phyloP scores from a whole-genome alignment of 805 yeast species.

The Metschnikowia bowlesiae region DNA sequence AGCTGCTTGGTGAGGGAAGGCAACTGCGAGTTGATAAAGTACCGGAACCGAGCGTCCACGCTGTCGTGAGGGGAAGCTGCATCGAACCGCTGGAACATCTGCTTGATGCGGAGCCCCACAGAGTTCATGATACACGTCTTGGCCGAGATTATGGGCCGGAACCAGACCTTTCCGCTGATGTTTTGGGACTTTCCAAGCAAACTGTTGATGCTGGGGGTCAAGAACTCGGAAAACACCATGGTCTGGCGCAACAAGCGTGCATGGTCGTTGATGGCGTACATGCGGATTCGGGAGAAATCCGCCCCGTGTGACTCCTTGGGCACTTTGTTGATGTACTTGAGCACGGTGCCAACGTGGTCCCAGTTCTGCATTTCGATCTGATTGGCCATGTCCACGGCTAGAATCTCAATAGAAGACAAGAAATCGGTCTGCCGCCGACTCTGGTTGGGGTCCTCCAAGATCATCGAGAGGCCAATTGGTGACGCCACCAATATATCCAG shows the following conservation, averaged over 20 bases:
- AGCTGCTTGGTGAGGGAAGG: constrained; percentile 66
- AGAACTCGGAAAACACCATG: constrained; percentile 66
- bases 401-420: constrained; percentile 80
- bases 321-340: constrained; percentile 65
- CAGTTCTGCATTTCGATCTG: constrained; percentile 90
- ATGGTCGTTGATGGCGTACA: constrained; percentile 89
- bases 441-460: constrained; percentile 58
- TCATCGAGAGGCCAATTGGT: constrained; percentile 77
- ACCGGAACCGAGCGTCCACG: constrained; percentile 68
- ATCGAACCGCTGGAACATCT: constrained; percentile 69
- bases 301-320: constrained; percentile 76
- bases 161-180: constrained; percentile 57
- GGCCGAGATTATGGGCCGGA: constrained; percentile 43
- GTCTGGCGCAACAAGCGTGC: constrained; percentile 72
- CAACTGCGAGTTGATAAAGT: constrained; percentile 66
- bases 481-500: constrained; percentile 88
- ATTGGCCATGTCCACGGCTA: constrained; percentile 78
- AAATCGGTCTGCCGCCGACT: constrained; percentile 71
- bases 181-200: constrained; percentile 48
- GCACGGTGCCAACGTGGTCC: constrained; percentile 68
- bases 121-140: constrained; percentile 54
- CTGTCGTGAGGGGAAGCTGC: constrained; percentile 51
- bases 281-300: constrained; percentile 86
- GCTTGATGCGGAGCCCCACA: constrained; percentile 63
- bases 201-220: constrained; percentile 78